These are phyloP conservation scores for Vicia faba DNA, from an alignment of 306 rosid species.

Conservation along the genomic window DNA sequence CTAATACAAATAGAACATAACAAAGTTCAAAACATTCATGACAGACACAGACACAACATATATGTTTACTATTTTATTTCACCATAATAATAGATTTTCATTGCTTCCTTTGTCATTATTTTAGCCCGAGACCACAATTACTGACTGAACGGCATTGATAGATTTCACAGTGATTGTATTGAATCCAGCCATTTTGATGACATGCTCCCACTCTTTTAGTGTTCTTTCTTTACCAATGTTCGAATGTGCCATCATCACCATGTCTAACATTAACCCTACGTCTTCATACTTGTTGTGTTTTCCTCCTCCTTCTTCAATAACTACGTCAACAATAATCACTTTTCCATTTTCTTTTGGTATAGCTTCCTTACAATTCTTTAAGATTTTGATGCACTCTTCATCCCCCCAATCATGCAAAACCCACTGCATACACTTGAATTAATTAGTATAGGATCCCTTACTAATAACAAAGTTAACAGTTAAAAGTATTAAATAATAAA, in stretches of 20 bases:
- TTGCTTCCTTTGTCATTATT: neutral
- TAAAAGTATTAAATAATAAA: too few species aligned
- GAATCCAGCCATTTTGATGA: slow-evolving; percentile 63
- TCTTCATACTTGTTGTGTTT: slow-evolving; percentile 35
- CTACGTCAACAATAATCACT: slow-evolving; percentile 57
- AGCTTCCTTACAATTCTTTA: slow-evolving; percentile 56
- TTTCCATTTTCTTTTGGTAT: slow-evolving; percentile 55
- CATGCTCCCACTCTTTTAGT: slow-evolving; percentile 52
- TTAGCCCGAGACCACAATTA: slow-evolving; percentile 47
- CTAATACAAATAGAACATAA: neutral
- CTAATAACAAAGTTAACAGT: too few species aligned
- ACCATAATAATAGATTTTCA: neutral
- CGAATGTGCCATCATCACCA: slow-evolving; percentile 67
- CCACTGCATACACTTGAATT: slow-evolving; percentile 43
- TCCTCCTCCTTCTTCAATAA: slow-evolving; percentile 41
- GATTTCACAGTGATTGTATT: slow-evolving; percentile 33
- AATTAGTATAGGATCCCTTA: too few species aligned
- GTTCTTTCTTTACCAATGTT: slow-evolving; percentile 64
- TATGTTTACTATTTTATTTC: neutral
- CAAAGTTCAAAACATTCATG: neutral
- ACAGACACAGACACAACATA: neutral
- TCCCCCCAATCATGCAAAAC: slow-evolving; percentile 71
- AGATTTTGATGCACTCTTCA: slow-evolving; percentile 58
- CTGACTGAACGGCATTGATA: slow-evolving; percentile 46
- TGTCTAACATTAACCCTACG: slow-evolving; percentile 55